phyloP scores from a whole-genome alignment of 352 stramenopile species.

The Thalassiosira ordinaria region DNA sequence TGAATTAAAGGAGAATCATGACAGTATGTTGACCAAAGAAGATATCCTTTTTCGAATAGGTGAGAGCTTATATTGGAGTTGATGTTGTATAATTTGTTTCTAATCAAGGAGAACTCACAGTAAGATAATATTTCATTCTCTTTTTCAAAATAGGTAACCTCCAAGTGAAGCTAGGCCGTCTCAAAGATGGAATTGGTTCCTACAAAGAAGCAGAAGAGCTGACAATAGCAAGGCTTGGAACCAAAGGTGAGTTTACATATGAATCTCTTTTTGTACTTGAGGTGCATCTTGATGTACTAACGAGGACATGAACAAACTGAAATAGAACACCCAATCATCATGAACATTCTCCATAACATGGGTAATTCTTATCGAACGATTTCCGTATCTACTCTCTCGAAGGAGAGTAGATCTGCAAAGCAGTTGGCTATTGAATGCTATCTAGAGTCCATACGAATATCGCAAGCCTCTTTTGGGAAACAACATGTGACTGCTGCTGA shows the following conservation, averaged over 20 bases:
- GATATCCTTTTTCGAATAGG: constrained; percentile 70
- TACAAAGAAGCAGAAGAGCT: constrained; percentile 69
- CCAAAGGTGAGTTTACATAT: no score
- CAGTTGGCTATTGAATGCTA: constrained; percentile 63
- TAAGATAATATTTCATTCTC: no score
- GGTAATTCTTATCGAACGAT: constrained; percentile 64
- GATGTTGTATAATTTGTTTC: no score
- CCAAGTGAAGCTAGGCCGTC: constrained; percentile 43
- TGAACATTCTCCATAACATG: constrained; percentile 67
- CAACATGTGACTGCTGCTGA: constrained; percentile 58
- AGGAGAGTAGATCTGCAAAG: constrained; percentile 40
- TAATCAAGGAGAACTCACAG: no score
- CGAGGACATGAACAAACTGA: no score
- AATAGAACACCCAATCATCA: constrained; percentile 73
- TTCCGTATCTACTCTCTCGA: constrained; percentile 34
- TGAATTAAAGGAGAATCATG: constrained; percentile 17
- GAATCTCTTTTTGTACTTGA: no score
- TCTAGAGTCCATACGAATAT: constrained; percentile 65
- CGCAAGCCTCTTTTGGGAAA: constrained; percentile 54
- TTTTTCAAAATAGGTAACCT: constrained; percentile 70
- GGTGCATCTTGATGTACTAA: no score
- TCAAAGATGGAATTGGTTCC: constrained; percentile 56
- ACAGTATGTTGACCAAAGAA: constrained; percentile 54
- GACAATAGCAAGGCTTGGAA: constrained; percentile 59
- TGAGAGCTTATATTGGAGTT: no score